A percentile compares a stretch with the other conserved stretches of the same genome.
phyloP scores from a whole-genome alignment of 805 yeast genomes.

The Candida germanica region DNA sequence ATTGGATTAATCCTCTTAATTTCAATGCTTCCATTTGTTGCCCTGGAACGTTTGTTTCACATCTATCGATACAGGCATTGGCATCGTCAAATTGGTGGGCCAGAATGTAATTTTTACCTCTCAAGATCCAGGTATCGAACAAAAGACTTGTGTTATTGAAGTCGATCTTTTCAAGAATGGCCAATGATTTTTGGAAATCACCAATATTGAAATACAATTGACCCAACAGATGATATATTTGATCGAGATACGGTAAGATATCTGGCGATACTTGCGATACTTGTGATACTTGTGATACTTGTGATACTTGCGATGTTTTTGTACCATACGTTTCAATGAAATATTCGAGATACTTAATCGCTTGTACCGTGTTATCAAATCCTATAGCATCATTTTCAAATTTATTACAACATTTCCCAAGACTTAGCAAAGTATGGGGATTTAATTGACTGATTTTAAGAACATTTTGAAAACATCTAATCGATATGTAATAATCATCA shows the following conservation, averaged over 20 bases:
- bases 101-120: background rate
- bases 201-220: slow-evolving; percentile 5
- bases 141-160: background rate
- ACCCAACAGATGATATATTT: slow-evolving; percentile 1
- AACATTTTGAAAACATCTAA: slow-evolving; percentile 11
- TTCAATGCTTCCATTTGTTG: background rate
- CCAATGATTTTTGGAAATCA: slow-evolving; percentile 4
- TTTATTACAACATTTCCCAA: slow-evolving; percentile 3
- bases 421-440: slow-evolving; percentile 1
- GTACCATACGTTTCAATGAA: background rate
- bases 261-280: too few relatives aligned
- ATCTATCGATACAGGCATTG: slow-evolving; percentile 1
- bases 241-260: too few relatives aligned
- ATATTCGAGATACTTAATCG: slow-evolving; percentile 6
- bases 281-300: too few relatives aligned
- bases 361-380: slow-evolving; percentile 6
- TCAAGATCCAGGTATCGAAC: slow-evolving; percentile 3
- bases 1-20: background rate
- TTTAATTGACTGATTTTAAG: slow-evolving; percentile 6
- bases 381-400: slow-evolving; percentile 5
- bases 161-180: background rate
- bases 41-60: background rate
- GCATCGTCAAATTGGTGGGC: slow-evolving; percentile 1
- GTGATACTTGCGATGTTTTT: background rate
- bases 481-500: slow-evolving; percentile 6